Evolutionary conservation across 495 filamentous ascomycete genomes (phyloP).

Genomic region (Penicillium ochrochloron): DNA sequence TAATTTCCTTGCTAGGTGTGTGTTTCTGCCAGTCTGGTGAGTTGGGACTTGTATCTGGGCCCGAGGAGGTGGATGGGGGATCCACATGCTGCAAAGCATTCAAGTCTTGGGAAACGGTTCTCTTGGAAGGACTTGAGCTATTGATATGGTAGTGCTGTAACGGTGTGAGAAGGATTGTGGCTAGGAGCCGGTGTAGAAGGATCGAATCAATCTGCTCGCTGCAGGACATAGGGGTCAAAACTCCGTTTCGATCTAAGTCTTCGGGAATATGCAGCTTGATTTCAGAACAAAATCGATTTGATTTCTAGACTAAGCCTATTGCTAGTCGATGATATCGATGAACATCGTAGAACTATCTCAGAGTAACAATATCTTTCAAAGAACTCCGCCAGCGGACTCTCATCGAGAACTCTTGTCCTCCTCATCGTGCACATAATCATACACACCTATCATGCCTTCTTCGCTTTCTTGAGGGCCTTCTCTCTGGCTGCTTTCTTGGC

Average conservation of each 20-base stretch:
- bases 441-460: not conserved
- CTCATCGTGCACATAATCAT: not conserved
- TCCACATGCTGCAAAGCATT: slow-evolving; percentile 1
- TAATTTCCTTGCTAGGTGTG: not conserved
- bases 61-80: not conserved
- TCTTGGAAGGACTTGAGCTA: not conserved
- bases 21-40: too few relatives aligned
- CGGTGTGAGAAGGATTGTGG: not conserved
- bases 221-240: not conserved
- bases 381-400: not conserved
- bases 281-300: not conserved
- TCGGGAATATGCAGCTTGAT: too few relatives aligned
- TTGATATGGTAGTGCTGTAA: not conserved
- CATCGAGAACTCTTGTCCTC: not conserved
- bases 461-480: not conserved
- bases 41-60: not conserved
- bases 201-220: not conserved
- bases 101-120: not conserved
- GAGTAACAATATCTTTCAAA: not conserved
- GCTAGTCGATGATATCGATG: not conserved
- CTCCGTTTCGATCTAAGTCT: not conserved
- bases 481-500: not conserved
- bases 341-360: not conserved
- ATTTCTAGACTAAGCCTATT: not conserved
- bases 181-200: too few relatives aligned